Percentiles rank a stretch among this genome's conserved stretches.
Conservation (phyloP, 202 grass and related monocot species). For the Saccharum hybrid region DNA sequence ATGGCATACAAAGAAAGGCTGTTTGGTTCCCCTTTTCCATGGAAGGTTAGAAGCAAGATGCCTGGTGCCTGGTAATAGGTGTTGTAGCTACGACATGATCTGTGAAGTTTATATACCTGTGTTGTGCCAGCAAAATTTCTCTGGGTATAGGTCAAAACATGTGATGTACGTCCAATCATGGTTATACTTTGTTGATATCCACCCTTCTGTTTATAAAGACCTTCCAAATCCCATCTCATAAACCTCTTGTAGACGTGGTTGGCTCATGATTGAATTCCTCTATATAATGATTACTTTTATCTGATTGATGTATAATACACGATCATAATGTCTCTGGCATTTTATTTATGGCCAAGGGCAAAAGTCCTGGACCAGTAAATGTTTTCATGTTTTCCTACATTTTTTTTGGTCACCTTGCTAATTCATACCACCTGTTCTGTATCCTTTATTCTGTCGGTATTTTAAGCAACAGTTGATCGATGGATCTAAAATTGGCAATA, state of each 20-base stretch:
- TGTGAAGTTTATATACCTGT: conserved; percentile 39
- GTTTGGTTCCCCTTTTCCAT: conserved; percentile 15
- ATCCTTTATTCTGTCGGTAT: background rate
- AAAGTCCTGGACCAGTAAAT: background rate
- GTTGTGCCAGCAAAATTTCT: conserved; percentile 35
- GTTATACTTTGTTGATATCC: conserved; percentile 12
- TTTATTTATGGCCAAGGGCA: conserved; percentile 26
- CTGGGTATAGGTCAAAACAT: conserved; percentile 13
- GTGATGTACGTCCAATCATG: conserved; percentile 22
- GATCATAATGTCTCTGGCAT: background rate
- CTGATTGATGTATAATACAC: background rate
- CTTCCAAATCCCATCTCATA: conserved; percentile 16
- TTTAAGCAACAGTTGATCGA: background rate
- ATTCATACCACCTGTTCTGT: conserved; percentile 1
- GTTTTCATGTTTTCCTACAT: background rate
- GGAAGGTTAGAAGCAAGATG: conserved; percentile 26
- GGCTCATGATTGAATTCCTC: conserved; percentile 19
- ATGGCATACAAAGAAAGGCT: conserved; percentile 44
- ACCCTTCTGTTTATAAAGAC: background rate
- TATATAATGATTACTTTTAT: conserved; percentile 6
- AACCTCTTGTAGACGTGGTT: conserved; percentile 6
- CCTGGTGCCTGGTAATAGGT: conserved; percentile 41
- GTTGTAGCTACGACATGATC: conserved; percentile 49
- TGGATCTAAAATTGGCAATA: background rate
- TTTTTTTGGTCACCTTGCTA: background rate